These are phyloP conservation scores for Boechera retrofracta DNA, from an alignment of 345 rosid genomes.

Conservation along the genomic window DNA sequence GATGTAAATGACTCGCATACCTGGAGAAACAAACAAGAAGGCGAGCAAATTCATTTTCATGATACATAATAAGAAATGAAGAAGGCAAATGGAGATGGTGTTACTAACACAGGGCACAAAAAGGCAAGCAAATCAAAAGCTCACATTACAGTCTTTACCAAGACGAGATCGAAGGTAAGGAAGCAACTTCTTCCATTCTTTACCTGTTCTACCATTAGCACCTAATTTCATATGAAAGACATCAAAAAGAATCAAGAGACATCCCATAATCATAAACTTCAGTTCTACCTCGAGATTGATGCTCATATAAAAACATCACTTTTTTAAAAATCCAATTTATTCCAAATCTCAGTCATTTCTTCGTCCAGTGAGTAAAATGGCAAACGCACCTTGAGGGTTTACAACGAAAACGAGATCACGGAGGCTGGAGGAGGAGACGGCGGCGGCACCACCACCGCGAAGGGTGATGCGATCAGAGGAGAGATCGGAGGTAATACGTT, in stretches of 20 bases:
- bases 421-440: conserved; percentile 58
- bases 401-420: conserved; percentile 94
- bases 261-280: background rate
- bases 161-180: conserved; percentile 85
- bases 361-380: conserved; percentile 7
- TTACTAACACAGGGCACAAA: conserved; percentile 12
- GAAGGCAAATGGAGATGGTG: conserved; percentile 1
- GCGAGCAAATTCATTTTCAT: background rate
- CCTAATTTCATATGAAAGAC: conserved; percentile 53
- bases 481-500: conserved; percentile 55
- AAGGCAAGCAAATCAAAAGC: conserved; percentile 32
- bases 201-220: conserved; percentile 89
- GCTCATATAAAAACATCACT: conserved; percentile 11
- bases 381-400: conserved; percentile 73
- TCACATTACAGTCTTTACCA: conserved; percentile 72
- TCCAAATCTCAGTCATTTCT: conserved; percentile 8
- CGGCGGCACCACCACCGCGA: conserved; percentile 29
- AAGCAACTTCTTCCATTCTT: conserved; percentile 89
- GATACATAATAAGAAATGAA: background rate
- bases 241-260: conserved; percentile 2
- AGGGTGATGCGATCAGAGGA: conserved; percentile 48
- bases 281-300: conserved; percentile 5
- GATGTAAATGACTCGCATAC: conserved; percentile 82
- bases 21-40: conserved; percentile 49
- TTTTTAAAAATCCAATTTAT: background rate